Percentiles rank a stretch among this genome's conserved stretches.
Evolutionary conservation across 805 yeast species (phyloP).

Genomic region (Wickerhamiella lipophila): DNA sequence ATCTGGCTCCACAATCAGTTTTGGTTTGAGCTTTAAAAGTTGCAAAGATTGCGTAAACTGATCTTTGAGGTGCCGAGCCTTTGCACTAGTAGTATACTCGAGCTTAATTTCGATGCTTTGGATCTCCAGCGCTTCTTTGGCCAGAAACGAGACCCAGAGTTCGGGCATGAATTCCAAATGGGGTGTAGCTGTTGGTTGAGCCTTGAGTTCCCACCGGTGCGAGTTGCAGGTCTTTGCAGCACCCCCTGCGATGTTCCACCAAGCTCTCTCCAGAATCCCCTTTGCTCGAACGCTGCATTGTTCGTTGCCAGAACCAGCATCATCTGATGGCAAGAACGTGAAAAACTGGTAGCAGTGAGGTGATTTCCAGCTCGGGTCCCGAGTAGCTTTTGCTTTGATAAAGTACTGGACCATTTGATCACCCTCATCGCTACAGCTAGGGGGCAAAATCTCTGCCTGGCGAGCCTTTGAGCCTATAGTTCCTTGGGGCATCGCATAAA

Average conservation of each 20-base stretch:
- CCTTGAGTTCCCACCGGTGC: constrained; percentile 8
- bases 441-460: constrained; percentile 23
- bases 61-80: constrained; percentile 5
- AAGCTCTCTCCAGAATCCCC: constrained; percentile 5
- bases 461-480: constrained; percentile 13
- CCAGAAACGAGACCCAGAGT: constrained; percentile 5
- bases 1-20: background rate
- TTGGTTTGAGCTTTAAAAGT: background rate
- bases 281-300: constrained; percentile 4
- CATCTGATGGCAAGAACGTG: constrained; percentile 36
- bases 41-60: background rate
- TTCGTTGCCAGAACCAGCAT: background rate
- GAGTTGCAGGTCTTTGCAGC: constrained; percentile 7
- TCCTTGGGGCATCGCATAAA: constrained; percentile 14
- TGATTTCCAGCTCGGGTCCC: constrained; percentile 1
- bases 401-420: constrained; percentile 35
- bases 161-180: background rate
- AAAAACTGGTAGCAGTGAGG: constrained; percentile 33
- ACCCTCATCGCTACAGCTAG: constrained; percentile 25
- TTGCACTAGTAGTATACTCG: background rate
- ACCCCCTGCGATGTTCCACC: constrained; percentile 10
- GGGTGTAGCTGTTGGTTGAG: constrained; percentile 1
- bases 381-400: constrained; percentile 33
- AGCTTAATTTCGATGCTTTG: background rate
- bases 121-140: background rate